Evolutionary conservation across 1,139 yeast species (phyloP).

Genomic region (Casaregolazyma lundiana): DNA sequence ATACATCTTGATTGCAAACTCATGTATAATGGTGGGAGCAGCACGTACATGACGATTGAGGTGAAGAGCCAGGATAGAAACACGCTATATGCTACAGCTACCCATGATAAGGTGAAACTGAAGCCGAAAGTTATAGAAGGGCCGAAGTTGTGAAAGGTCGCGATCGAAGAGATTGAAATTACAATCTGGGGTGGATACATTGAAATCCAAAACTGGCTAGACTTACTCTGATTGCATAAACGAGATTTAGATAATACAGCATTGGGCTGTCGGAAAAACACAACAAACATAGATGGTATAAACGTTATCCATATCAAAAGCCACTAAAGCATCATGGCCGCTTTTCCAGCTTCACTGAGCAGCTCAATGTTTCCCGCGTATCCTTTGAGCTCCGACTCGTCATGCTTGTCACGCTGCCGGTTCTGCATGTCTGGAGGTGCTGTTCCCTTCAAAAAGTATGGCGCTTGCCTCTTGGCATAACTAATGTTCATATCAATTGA

Average conservation of each 20-base stretch:
- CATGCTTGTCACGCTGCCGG: not conserved
- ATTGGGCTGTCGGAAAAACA: no score
- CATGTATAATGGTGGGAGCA: slow-evolving; percentile 26
- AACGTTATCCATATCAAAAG: not conserved
- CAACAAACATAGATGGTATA: not conserved
- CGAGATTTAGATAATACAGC: no score
- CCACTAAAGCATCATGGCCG: not conserved
- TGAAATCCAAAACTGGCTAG: not conserved
- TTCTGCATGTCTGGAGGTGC: slow-evolving; percentile 32
- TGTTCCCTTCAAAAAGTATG: slow-evolving; percentile 27
- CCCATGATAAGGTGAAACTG: slow-evolving; percentile 32
- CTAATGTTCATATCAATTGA: slow-evolving; percentile 24
- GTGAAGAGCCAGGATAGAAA: slow-evolving; percentile 22
- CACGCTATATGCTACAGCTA: slow-evolving; percentile 23
- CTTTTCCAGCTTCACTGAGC: not conserved
- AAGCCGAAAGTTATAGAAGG: not conserved
- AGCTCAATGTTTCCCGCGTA: not conserved
- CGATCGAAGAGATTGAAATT: not conserved
- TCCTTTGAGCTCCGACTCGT: slow-evolving; percentile 1
- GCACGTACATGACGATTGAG: slow-evolving; percentile 21
- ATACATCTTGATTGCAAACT: slow-evolving; percentile 23
- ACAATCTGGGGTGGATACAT: not conserved
- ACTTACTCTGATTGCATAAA: no score
- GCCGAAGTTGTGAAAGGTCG: not conserved
- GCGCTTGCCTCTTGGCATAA: slow-evolving; percentile 29